Conservation (phyloP, 208 protist genomes). For the Tritrichomonas musculus region DNA sequence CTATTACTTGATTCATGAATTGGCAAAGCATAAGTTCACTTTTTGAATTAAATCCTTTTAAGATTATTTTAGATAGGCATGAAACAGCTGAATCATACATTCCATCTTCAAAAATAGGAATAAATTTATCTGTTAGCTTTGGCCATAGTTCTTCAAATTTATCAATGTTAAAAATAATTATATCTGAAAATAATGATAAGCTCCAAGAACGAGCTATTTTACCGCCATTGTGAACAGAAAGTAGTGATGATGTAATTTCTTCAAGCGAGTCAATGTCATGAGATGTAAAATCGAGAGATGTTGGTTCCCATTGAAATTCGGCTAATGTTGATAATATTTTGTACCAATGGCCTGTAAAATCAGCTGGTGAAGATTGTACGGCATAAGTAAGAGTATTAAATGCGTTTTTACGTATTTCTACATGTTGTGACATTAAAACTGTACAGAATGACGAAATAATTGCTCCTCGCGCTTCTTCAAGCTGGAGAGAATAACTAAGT, state of each 20-base stretch:
- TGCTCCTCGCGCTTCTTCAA: not conserved
- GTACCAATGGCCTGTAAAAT: not conserved
- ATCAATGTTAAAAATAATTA: not conserved
- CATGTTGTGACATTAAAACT: not conserved
- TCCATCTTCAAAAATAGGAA: not conserved
- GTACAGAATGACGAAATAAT: not conserved
- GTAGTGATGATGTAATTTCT: not conserved
- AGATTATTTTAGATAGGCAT: not conserved
- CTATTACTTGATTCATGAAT: not conserved
- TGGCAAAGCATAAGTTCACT: not conserved
- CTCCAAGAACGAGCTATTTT: not conserved
- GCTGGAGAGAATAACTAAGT: not conserved
- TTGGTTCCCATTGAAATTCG: not conserved
- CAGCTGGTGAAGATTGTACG: not conserved
- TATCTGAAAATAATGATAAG: not conserved
- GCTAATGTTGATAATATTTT: not conserved
- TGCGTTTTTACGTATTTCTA: not conserved
- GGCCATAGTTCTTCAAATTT: not conserved
- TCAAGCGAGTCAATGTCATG: not conserved
- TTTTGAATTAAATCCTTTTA: not conserved
- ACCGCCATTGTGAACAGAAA: not conserved
- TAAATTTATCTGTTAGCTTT: not conserved
- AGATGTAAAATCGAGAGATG: not conserved
- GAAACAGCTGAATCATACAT: not conserved
- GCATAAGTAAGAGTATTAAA: not conserved